These are phyloP conservation scores for Cenchrus fungigraminus DNA, from an alignment of 176 grass and related monocot genomes.

Conservation along the genomic window DNA sequence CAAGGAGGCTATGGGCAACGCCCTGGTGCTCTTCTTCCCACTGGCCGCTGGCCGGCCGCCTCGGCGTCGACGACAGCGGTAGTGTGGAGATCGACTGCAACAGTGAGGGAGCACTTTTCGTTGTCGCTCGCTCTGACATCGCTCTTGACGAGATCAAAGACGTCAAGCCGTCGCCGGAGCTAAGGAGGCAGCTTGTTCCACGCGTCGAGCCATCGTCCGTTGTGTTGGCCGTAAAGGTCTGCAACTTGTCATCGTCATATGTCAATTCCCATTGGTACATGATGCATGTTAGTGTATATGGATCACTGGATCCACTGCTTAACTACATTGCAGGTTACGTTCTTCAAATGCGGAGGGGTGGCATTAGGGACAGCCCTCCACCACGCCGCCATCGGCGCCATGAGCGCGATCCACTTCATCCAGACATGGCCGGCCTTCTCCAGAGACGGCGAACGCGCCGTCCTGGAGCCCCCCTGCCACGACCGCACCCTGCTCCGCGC, in stretches of 20 bases:
- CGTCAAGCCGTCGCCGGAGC: constrained; percentile 22
- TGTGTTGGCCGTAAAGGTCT: constrained; percentile 23
- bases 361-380: constrained; percentile 38
- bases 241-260: background rate
- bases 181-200: constrained; percentile 27
- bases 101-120: constrained; percentile 52
- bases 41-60: background rate
- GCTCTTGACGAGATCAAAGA: constrained; percentile 9
- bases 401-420: constrained; percentile 40
- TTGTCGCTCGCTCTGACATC: constrained; percentile 25
- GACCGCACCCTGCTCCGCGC: too few species aligned
- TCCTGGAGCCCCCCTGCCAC: too few species aligned
- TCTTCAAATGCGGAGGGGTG: constrained; percentile 44
- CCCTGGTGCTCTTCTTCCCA: background rate
- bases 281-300: too few species aligned
- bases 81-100: constrained; percentile 37
- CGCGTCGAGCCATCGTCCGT: background rate
- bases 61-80: background rate
- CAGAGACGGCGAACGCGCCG: constrained; percentile 1
- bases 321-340: too few species aligned
- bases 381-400: constrained; percentile 39
- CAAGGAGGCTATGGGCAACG: background rate
- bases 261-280: too few species aligned
- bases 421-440: constrained; percentile 27
- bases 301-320: too few species aligned